Base-by-base conservation (phyloP, 495 filamentous ascomycete species). In the Neurospora discreta region DNA sequence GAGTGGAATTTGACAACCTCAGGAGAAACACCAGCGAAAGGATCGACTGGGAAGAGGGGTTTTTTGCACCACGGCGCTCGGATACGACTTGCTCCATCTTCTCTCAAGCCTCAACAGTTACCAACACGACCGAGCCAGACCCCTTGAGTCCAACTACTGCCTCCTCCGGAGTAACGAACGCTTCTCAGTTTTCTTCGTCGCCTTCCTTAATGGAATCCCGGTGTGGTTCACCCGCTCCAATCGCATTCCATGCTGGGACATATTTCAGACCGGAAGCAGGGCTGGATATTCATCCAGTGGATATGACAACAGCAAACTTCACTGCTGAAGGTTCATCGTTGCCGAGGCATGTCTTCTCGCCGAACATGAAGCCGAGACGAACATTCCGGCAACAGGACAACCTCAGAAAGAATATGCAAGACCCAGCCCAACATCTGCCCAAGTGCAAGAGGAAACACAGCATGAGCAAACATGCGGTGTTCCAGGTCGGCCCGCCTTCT, bases 121-220 rank as follows among this genome's bases (percentile, higher is more conserved):
- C 77, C 41, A 44, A 77, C n/a, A 58, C 70, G 26, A 77, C 77
- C 0, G 78, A 78, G 30, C 76, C 72, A 41, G 68, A 73, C 11
- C 73, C 70, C 52, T 18, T 30, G 13, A 65, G 15, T 2, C 52
- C 52, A 36, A 33, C 15, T 15, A 65, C 52, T 65, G 52, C 52
- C 1, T 65, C 26, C 15, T 65, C 18, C 52, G 30, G 15, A 65
- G 26, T 30, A 65, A 18, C 15, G 52, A 65, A 0, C 26, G 1
- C 33, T 4, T 36, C 15, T 33, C 52, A 65, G 33, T 36, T 33
- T 65, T 33, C 52, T 65, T 65, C 52, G 13, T 65, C 52, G 26
- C 26, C 26, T 30, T 65, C 26, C 6, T 30, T 16, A 13, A 26
- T 36, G 30, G 26, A 33, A 36, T 65, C 26, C 0, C 52, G 15